Percentiles rank a stretch among this genome's conserved stretches.
These are phyloP conservation scores for Globisporangium nagaii DNA, from an alignment of 352 stramenopile genomes.

Conservation along the genomic window DNA sequence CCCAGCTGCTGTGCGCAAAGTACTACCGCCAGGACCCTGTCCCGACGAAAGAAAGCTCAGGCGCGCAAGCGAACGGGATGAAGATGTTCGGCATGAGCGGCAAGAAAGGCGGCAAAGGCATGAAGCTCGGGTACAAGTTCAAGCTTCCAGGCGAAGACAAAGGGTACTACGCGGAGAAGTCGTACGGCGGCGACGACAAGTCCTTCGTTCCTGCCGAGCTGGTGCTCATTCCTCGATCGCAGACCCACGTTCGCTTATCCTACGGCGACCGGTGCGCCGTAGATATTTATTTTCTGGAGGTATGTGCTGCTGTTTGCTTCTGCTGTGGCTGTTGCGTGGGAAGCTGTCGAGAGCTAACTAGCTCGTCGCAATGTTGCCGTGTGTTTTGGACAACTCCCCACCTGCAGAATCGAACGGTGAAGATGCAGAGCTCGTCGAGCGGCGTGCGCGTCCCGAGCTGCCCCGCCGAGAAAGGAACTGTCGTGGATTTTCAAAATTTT, in stretches of 20 bases:
- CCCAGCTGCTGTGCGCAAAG: constrained; percentile 79
- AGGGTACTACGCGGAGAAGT: constrained; percentile 81
- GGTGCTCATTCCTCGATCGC: constrained; percentile 78
- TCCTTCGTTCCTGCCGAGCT: constrained; percentile 80
- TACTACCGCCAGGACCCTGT: constrained; percentile 69
- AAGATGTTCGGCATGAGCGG: constrained; percentile 54
- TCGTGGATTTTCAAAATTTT: constrained; percentile 75
- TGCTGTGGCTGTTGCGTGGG: neutral
- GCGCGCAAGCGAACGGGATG: constrained; percentile 17
- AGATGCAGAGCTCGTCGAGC: constrained; percentile 76
- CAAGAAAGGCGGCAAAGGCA: constrained; percentile 79
- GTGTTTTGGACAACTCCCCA: neutral
- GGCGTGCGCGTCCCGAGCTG: constrained; percentile 76
- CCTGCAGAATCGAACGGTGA: constrained; percentile 73
- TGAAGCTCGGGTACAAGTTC: constrained; percentile 85
- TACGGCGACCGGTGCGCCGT: constrained; percentile 82
- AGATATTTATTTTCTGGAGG: constrained; percentile 90
- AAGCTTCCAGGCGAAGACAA: constrained; percentile 84
- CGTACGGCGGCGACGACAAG: constrained; percentile 80
- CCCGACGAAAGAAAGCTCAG: constrained; percentile 30
- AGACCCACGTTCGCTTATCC: constrained; percentile 78
- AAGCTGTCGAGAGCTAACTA: neutral
- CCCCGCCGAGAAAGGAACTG: constrained; percentile 58
- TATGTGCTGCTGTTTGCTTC: constrained; percentile 10
- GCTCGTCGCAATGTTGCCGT: neutral